phyloP scores from a whole-genome alignment of 164 flowering plant species.

The Aristolochia californica region DNA sequence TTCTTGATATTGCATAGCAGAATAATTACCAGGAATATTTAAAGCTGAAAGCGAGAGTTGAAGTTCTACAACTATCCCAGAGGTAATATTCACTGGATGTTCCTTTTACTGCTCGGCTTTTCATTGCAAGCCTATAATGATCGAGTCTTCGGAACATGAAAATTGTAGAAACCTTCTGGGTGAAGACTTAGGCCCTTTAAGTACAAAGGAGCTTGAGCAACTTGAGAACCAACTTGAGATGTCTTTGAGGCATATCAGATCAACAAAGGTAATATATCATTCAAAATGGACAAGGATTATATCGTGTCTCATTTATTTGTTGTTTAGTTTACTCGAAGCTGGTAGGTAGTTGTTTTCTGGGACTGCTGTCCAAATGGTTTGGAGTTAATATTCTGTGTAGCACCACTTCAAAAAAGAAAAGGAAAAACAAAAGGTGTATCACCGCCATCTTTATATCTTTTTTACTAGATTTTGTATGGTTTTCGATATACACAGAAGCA shows the following conservation, averaged over 20 bases:
- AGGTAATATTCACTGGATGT: conserved; percentile 18
- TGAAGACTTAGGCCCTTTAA: conserved; percentile 38
- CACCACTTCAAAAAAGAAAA: too few species aligned
- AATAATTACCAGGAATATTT: conserved; percentile 39
- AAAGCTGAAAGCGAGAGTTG: conserved; percentile 39
- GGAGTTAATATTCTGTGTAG: too few species aligned
- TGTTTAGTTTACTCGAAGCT: not conserved
- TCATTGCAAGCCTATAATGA: not conserved
- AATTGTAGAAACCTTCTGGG: conserved; percentile 38
- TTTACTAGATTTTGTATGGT: too few species aligned
- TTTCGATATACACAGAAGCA: too few species aligned
- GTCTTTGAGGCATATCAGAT: conserved; percentile 35
- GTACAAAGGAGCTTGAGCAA: conserved; percentile 43
- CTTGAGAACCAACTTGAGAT: conserved; percentile 40
- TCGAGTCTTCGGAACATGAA: not conserved
- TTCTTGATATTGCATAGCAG: conserved; percentile 13
- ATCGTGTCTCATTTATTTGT: too few species aligned
- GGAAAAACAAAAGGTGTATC: too few species aligned
- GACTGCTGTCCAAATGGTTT: not conserved
- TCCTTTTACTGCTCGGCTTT: not conserved
- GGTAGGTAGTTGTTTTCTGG: not conserved
- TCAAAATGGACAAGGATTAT: not conserved
- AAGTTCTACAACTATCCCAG: conserved; percentile 34
- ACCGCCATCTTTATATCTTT: too few species aligned
- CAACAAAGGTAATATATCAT: not conserved